Evolutionary conservation across 2,329 filamentous ascomycete genomes (phyloP).

Genomic region (Pseudophaeomoniella oleicola): DNA sequence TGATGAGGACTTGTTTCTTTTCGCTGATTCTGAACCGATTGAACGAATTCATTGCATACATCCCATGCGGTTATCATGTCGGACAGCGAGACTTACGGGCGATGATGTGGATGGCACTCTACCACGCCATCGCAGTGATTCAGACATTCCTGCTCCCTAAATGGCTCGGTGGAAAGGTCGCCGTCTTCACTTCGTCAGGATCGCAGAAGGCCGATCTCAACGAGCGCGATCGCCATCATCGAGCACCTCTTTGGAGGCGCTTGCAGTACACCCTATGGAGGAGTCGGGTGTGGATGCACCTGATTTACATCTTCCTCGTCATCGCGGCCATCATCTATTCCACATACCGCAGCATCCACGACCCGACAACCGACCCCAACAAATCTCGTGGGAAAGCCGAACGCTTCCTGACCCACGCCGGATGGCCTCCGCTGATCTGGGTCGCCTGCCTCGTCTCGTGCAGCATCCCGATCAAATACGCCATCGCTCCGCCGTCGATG

Average conservation of each 20-base stretch:
- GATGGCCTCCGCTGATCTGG: slow-evolving; percentile 43
- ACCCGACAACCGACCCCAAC: slow-evolving; percentile 14
- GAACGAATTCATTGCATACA: slow-evolving; percentile 34
- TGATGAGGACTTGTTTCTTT: slow-evolving; percentile 35
- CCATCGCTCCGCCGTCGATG: slow-evolving; percentile 39
- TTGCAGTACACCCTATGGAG: slow-evolving; percentile 36
- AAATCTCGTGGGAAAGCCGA: slow-evolving; percentile 22
- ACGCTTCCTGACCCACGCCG: slow-evolving; percentile 39
- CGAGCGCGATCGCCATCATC: slow-evolving; percentile 29
- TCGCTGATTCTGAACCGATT: slow-evolving; percentile 30
- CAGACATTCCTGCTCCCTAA: slow-evolving; percentile 37
- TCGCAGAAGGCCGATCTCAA: slow-evolving; percentile 36
- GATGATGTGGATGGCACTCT: slow-evolving; percentile 44
- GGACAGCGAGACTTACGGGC: slow-evolving; percentile 35
- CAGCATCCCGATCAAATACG: slow-evolving; percentile 40
- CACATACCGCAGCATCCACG: slow-evolving; percentile 13
- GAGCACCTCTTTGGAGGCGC: slow-evolving; percentile 27
- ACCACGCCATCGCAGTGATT: slow-evolving; percentile 33
- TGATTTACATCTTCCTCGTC: slow-evolving; percentile 33
- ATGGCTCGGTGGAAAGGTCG: slow-evolving; percentile 39
- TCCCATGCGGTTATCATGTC: slow-evolving; percentile 40
- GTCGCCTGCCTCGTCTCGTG: slow-evolving; percentile 32
- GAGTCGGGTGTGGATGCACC: slow-evolving; percentile 35
- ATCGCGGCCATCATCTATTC: slow-evolving; percentile 20
- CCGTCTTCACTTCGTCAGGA: slow-evolving; percentile 41